These are phyloP conservation scores for Senna tora DNA, from an alignment of 306 rosid species.

Conservation along the genomic window DNA sequence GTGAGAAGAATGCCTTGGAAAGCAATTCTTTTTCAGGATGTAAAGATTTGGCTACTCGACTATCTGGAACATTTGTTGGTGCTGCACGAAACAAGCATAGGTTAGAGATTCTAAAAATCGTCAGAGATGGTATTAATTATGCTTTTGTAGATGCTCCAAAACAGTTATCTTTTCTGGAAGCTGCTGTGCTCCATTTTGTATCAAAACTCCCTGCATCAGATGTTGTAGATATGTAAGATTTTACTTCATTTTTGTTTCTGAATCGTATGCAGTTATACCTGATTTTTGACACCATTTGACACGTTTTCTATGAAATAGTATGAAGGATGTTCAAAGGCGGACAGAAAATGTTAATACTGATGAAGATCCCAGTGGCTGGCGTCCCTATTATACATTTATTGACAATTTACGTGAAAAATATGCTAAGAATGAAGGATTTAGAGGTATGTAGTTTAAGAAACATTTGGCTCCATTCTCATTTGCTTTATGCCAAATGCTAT, in stretches of 20 bases:
- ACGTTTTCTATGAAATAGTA: constrained; percentile 48
- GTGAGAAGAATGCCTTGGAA: constrained; percentile 55
- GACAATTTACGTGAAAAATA: constrained; percentile 70
- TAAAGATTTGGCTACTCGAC: constrained; percentile 80
- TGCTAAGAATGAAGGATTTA: constrained; percentile 80
- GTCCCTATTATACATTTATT: constrained; percentile 74
- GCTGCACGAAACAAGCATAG: constrained; percentile 82
- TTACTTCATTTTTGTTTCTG: constrained; percentile 35
- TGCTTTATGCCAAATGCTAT: constrained; percentile 5
- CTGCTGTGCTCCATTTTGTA: constrained; percentile 70
- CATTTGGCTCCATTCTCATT: constrained; percentile 19
- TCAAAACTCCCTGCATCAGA: constrained; percentile 81
- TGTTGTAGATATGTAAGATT: constrained; percentile 70
- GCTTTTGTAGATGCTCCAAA: constrained; percentile 86
- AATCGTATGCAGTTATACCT: constrained; percentile 33
- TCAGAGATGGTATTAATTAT: constrained; percentile 75
- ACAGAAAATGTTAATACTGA: constrained; percentile 75
- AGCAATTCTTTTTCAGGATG: constrained; percentile 65
- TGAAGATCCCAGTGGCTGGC: constrained; percentile 99
- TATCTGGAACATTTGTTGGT: constrained; percentile 81
- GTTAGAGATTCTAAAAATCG: constrained; percentile 71
- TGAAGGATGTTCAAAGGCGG: constrained; percentile 74
- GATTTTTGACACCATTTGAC: constrained; percentile 29
- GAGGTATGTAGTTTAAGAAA: constrained; percentile 50
- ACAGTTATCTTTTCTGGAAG: constrained; percentile 78